Conservation (phyloP, 257 asterid species). For the Linderniella brevidens region DNA sequence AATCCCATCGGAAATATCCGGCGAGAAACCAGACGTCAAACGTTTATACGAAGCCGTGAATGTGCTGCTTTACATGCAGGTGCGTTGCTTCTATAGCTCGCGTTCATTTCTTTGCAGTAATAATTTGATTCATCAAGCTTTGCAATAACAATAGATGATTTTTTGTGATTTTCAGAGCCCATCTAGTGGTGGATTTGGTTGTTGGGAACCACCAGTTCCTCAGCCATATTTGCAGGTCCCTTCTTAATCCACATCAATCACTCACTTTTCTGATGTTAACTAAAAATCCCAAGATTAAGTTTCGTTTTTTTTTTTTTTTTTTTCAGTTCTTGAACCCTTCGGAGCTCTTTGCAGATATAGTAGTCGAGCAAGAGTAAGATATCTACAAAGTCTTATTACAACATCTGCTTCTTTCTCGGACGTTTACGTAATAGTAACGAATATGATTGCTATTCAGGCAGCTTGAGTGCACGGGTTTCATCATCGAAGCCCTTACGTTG, state of each 20-base stretch:
- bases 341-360: conserved; percentile 48
- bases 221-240: conserved; percentile 62
- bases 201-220: conserved; percentile 95
- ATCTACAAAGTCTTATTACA: background rate
- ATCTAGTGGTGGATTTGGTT: conserved; percentile 74
- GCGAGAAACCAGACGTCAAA: conserved; percentile 50
- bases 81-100: conserved; percentile 5
- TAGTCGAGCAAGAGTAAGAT: conserved; percentile 56
- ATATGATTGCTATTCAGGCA: too few relatives aligned
- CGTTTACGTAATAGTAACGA: too few relatives aligned
- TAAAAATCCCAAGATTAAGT: conserved; percentile 60
- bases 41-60: conserved; percentile 65
- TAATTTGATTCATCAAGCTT: conserved; percentile 73
- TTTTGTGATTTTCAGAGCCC: conserved; percentile 21
- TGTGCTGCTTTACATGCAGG: conserved; percentile 60
- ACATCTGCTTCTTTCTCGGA: too few relatives aligned
- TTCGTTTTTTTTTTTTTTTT: background rate
- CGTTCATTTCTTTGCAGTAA: background rate
- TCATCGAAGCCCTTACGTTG: conserved; percentile 52
- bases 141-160: too few relatives aligned
- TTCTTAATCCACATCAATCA: background rate
- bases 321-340: conserved; percentile 61
- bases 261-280: conserved; percentile 1
- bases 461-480: conserved; percentile 63
- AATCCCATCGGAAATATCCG: conserved; percentile 68